These are phyloP conservation scores for Annulohypoxylon maeteangense DNA, from an alignment of 495 filamentous ascomycete species.

Conservation along the genomic window DNA sequence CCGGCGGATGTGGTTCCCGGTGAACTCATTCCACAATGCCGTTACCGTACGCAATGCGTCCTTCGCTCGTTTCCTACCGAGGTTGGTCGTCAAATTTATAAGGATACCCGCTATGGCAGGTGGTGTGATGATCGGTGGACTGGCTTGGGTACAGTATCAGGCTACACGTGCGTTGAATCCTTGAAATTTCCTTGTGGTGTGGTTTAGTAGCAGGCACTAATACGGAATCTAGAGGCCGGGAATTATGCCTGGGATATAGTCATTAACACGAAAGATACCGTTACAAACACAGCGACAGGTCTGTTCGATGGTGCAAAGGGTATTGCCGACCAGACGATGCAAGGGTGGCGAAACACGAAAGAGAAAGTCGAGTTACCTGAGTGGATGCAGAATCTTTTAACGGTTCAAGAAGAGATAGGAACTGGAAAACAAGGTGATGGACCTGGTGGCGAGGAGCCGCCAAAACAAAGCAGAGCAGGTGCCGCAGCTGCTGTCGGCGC, in stretches of 20 bases:
- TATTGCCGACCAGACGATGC: constrained; percentile 79
- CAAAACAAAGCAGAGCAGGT: constrained; percentile 71
- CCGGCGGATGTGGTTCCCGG: constrained; percentile 76
- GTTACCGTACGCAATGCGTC: constrained; percentile 86
- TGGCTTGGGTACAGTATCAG: constrained; percentile 96
- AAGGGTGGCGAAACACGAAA: constrained; percentile 85
- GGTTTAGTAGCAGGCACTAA: constrained; percentile 19
- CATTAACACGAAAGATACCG: constrained; percentile 73
- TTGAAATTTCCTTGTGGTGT: constrained; percentile 16
- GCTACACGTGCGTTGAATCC: constrained; percentile 74
- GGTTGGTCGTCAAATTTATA: constrained; percentile 86
- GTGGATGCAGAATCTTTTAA: constrained; percentile 84
- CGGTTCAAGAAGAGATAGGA: constrained; percentile 63
- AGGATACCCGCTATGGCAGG: constrained; percentile 91
- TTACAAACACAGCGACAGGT: constrained; percentile 70
- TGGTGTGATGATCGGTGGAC: constrained; percentile 82
- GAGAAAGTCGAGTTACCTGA: constrained; percentile 79
- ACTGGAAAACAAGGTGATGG: constrained; percentile 55
- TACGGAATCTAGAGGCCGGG: constrained; percentile 73
- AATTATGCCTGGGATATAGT: constrained; percentile 88
- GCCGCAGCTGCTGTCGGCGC: constrained; percentile 67
- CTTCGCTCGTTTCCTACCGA: constrained; percentile 86
- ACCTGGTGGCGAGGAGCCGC: constrained; percentile 58
- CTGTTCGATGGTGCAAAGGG: constrained; percentile 75
- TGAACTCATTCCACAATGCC: constrained; percentile 85